phyloP scores from a whole-genome alignment of 768 basidiomycete species.

The Russula sp. region DNA sequence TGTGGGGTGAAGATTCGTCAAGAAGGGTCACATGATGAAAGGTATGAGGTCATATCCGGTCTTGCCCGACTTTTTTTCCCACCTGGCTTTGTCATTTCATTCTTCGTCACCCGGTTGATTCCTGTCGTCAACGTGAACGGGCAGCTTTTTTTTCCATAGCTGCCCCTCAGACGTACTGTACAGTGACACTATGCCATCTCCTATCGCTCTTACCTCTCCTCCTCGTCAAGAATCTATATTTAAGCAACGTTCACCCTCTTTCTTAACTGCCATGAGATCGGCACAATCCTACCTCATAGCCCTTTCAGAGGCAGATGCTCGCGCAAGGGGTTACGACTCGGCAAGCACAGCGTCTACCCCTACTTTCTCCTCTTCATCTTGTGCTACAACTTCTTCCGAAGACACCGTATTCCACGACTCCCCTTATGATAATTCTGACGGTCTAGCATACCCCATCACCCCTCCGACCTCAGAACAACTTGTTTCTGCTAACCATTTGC shows the following conservation, averaged over 20 bases:
- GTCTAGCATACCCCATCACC: conserved; percentile 52
- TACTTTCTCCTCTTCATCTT: conserved; percentile 68
- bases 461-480: conserved; percentile 79
- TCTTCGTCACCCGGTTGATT: no score
- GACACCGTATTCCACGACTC: conserved; percentile 57
- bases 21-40: no score
- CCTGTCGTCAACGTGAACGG: no score
- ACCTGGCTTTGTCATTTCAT: neutral
- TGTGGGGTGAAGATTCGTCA: no score
- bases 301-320: conserved; percentile 60
- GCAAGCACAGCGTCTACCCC: conserved; percentile 57
- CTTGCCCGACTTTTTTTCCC: no score
- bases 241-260: conserved; percentile 35
- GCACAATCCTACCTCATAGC: conserved; percentile 58
- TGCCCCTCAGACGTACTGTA: neutral
- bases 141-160: neutral
- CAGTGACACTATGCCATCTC: conserved; percentile 19
- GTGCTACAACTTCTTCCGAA: conserved; percentile 60
- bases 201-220: conserved; percentile 25
- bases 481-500: conserved; percentile 75
- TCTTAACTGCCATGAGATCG: conserved; percentile 39
- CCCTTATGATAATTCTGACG: conserved; percentile 41
- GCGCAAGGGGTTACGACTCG: conserved; percentile 44
- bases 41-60: no score
- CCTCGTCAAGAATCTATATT: conserved; percentile 49